Percentiles rank a stretch among this genome's conserved stretches.
phyloP scores from a whole-genome alignment of 2,329 filamentous ascomycete species.

The Neopestalotiopsis sp. region DNA sequence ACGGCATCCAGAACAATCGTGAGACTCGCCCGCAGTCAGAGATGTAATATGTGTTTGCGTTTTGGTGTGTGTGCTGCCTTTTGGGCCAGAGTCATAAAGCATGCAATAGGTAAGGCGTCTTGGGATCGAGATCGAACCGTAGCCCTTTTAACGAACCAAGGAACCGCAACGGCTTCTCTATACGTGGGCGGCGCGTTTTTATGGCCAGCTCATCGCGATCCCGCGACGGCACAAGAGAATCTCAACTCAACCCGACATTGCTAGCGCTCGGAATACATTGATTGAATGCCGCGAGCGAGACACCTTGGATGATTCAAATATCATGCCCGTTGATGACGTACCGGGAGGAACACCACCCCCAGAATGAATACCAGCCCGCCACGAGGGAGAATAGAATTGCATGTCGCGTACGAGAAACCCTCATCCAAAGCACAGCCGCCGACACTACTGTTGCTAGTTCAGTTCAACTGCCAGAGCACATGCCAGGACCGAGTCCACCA shows the following conservation, averaged over 20 bases:
- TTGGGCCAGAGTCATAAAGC: not conserved
- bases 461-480: not conserved
- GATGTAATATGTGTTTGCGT: not conserved
- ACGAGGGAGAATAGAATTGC: not conserved
- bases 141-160: not conserved
- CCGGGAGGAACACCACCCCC: not conserved
- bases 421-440: not conserved
- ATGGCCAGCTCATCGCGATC: conserved; percentile 2
- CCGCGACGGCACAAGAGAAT: not conserved
- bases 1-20: not conserved
- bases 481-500: not conserved
- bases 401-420: not conserved
- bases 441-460: not conserved
- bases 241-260: not conserved
- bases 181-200: not conserved
- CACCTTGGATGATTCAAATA: not conserved
- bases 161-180: not conserved
- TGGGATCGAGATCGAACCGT: not conserved
- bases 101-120: not conserved
- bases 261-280: too few species aligned
- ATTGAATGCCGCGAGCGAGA: too few species aligned
- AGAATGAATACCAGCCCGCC: not conserved
- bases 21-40: not conserved
- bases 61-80: not conserved
- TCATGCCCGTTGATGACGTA: not conserved